These are phyloP conservation scores for Globisporangium yorkense DNA, from an alignment of 352 stramenopile species.

Conservation along the genomic window DNA sequence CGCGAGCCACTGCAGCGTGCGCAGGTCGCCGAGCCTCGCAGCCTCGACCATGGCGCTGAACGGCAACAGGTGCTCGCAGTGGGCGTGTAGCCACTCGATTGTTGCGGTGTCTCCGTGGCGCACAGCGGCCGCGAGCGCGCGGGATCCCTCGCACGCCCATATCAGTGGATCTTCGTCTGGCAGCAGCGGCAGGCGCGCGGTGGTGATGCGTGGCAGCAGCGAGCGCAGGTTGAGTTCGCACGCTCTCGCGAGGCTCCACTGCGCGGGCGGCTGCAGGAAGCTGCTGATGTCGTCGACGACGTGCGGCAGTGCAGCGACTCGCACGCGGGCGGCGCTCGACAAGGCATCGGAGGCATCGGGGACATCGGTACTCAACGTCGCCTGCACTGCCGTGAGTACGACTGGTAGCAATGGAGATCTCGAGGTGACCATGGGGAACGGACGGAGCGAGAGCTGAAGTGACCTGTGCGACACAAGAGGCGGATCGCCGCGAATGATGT, in stretches of 20 bases:
- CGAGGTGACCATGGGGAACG: no score
- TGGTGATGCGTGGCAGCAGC: neutral
- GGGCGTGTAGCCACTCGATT: neutral
- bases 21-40: neutral
- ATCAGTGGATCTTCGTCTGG: neutral
- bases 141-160: neutral
- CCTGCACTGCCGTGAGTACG: neutral
- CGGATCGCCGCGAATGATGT: no score
- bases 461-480: no score
- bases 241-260: neutral
- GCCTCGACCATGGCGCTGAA: constrained; percentile 1
- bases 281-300: neutral
- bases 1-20: neutral
- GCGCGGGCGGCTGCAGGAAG: neutral
- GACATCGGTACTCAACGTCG: neutral
- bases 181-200: neutral
- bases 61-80: neutral
- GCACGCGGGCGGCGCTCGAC: neutral
- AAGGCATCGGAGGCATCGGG: neutral
- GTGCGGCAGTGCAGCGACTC: neutral
- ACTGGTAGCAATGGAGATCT: no score
- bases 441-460: no score
- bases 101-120: neutral
- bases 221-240: neutral
- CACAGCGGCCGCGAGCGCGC: neutral